phyloP scores from a whole-genome alignment of 805 yeast genomes.

The Ogataea ramenticola region DNA sequence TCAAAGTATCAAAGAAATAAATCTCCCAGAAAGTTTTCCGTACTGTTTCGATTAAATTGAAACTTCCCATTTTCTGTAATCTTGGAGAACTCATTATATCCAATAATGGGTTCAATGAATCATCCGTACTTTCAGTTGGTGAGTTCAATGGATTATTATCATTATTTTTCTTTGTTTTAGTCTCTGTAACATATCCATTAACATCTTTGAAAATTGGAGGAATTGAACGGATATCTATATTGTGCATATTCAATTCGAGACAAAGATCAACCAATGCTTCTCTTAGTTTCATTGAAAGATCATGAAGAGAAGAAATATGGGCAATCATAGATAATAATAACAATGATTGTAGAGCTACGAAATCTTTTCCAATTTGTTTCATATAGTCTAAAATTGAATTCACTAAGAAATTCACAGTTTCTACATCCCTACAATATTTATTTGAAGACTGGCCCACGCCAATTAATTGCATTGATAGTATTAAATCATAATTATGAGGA shows the following conservation, averaged over 20 bases:
- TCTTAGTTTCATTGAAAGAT: slow-evolving; percentile 34
- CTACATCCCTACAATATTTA: slow-evolving; percentile 31
- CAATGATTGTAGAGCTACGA: slow-evolving; percentile 36
- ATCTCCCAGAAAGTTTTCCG: slow-evolving; percentile 47
- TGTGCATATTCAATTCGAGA: slow-evolving; percentile 29
- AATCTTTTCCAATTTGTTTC: slow-evolving; percentile 30
- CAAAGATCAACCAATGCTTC: slow-evolving; percentile 33
- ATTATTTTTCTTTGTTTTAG: background rate
- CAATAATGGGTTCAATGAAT: slow-evolving; percentile 4
- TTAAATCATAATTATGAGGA: slow-evolving; percentile 32
- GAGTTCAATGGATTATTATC: slow-evolving; percentile 4
- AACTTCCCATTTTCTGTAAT: slow-evolving; percentile 3
- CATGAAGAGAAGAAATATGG: slow-evolving; percentile 47
- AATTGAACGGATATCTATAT: slow-evolving; percentile 27
- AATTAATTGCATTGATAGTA: slow-evolving; percentile 39
- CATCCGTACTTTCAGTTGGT: slow-evolving; percentile 14
- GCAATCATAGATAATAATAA: slow-evolving; percentile 34
- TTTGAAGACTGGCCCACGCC: slow-evolving; percentile 39
- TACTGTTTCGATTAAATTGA: slow-evolving; percentile 25
- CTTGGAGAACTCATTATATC: slow-evolving; percentile 12
- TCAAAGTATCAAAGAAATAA: slow-evolving; percentile 42
- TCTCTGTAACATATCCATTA: slow-evolving; percentile 23
- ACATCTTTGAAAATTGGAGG: slow-evolving; percentile 25
- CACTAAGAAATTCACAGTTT: slow-evolving; percentile 31
- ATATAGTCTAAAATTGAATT: slow-evolving; percentile 25